These are phyloP conservation scores for Lichtheimia ramosa DNA, from an alignment of 371 early-diverging fungal genomes.

Conservation along the genomic window DNA sequence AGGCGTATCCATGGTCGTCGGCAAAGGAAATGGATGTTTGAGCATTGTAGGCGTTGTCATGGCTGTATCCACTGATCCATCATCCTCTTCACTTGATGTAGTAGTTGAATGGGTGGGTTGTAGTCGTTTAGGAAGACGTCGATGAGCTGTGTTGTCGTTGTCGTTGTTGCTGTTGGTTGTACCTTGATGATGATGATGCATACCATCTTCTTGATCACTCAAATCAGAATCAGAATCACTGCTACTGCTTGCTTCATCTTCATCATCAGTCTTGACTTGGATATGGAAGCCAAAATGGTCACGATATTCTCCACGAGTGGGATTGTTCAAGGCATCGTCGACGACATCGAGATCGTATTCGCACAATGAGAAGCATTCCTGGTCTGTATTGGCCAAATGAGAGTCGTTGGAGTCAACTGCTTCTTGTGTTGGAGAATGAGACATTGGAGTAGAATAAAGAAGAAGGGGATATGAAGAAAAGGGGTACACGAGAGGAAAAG, in stretches of 20 bases:
- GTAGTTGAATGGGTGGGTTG: too few relatives aligned
- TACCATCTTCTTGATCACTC: neutral
- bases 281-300: slow-evolving; percentile 49
- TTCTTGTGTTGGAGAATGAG: neutral
- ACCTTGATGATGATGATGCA: neutral
- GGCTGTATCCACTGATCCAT: slow-evolving; percentile 31
- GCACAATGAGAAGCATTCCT: slow-evolving; percentile 17
- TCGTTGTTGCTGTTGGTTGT: neutral
- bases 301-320: slow-evolving; percentile 30
- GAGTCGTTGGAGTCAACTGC: neutral
- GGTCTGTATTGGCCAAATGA: neutral
- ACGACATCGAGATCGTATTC: slow-evolving; percentile 49
- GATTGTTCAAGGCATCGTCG: slow-evolving; percentile 38
- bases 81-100: slow-evolving; percentile 16
- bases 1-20: neutral
- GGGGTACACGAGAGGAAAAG: too few relatives aligned
- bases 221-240: slow-evolving; percentile 6
- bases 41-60: slow-evolving; percentile 21
- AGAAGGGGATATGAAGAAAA: too few relatives aligned
- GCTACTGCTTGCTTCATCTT: slow-evolving; percentile 21
- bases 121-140: too few relatives aligned
- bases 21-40: neutral
- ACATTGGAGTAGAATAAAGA: too few relatives aligned
- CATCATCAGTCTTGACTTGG: slow-evolving; percentile 49
- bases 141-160: neutral